phyloP scores from a whole-genome alignment of 495 filamentous ascomycete species.

The Acidiella bohemica region DNA sequence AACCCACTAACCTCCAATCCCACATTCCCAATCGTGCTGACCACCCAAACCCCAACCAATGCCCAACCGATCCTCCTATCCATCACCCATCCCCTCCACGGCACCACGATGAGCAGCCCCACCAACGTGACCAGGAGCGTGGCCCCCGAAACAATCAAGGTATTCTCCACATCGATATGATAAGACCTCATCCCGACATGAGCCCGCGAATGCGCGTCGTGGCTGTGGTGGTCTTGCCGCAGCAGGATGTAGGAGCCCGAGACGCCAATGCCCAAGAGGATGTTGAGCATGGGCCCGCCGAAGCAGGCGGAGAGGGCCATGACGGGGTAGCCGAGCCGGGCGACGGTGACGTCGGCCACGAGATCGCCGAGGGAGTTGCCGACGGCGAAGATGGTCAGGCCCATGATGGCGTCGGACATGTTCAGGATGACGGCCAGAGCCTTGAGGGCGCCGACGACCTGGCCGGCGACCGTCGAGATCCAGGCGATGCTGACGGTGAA shows the following conservation, averaged over 20 bases:
- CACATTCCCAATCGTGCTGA: conserved; percentile 76
- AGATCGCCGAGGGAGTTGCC: conserved; percentile 92
- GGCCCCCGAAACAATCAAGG: conserved; percentile 66
- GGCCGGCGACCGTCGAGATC: conserved; percentile 92
- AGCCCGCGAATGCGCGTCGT: conserved; percentile 46
- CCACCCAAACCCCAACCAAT: conserved; percentile 67
- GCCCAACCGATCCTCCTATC: conserved; percentile 69
- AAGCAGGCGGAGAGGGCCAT: conserved; percentile 97
- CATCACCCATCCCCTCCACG: conserved; percentile 82
- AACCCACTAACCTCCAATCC: conserved; percentile 50
- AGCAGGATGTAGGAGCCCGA: conserved; percentile 77
- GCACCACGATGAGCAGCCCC: conserved; percentile 65
- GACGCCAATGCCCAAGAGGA: conserved; percentile 83
- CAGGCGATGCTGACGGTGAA: conserved; percentile 84
- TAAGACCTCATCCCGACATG: conserved; percentile 38
- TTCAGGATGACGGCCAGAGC: conserved; percentile 82
- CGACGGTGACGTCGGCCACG: conserved; percentile 89
- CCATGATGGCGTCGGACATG: conserved; percentile 91
- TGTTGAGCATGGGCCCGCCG: conserved; percentile 95
- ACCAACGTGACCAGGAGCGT: conserved; percentile 72
- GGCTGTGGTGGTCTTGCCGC: conserved; percentile 38
- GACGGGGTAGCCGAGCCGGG: conserved; percentile 81
- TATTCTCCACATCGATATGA: conserved; percentile 67
- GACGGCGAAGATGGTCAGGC: conserved; percentile 91
- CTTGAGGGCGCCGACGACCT: conserved; percentile 92